These are phyloP conservation scores for Pseudotsuga menziesii DNA, from an alignment of 75 land plant species.

Conservation along the genomic window DNA sequence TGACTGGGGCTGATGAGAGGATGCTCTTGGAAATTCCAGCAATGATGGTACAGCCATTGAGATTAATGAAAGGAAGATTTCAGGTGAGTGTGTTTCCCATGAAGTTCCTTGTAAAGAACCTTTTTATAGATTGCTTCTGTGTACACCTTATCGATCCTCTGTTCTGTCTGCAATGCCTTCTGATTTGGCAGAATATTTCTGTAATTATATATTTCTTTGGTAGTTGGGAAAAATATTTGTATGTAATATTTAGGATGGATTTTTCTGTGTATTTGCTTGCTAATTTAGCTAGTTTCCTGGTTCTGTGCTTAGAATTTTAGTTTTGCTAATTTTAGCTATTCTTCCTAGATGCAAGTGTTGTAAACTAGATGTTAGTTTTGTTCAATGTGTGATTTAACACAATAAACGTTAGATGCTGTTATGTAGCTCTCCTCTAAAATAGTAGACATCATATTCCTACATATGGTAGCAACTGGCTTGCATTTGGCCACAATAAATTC, in stretches of 20 bases:
- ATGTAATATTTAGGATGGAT: background rate
- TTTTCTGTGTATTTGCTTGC: background rate
- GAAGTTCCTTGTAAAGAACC: no score
- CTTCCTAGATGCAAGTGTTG: background rate
- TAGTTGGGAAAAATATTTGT: background rate
- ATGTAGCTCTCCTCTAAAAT: no score
- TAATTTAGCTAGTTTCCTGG: background rate
- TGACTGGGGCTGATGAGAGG: slow-evolving; percentile 68
- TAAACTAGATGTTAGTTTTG: no score
- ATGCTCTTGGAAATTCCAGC: slow-evolving; percentile 82
- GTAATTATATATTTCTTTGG: background rate
- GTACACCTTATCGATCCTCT: background rate
- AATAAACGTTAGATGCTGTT: no score
- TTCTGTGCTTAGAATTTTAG: no score
- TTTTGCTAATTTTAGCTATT: no score
- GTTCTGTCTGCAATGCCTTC: background rate
- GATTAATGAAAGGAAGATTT: slow-evolving; percentile 66
- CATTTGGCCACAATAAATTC: background rate
- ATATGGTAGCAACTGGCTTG: background rate
- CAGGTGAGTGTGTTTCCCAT: slow-evolving; percentile 49
- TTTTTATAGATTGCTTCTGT: no score
- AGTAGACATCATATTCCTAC: background rate
- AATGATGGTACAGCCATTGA: slow-evolving; percentile 86
- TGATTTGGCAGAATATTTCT: background rate
- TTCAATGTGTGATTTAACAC: no score